Conservation (phyloP, 164 flowering plant genomes). For the Dillenia suffruticosa region DNA sequence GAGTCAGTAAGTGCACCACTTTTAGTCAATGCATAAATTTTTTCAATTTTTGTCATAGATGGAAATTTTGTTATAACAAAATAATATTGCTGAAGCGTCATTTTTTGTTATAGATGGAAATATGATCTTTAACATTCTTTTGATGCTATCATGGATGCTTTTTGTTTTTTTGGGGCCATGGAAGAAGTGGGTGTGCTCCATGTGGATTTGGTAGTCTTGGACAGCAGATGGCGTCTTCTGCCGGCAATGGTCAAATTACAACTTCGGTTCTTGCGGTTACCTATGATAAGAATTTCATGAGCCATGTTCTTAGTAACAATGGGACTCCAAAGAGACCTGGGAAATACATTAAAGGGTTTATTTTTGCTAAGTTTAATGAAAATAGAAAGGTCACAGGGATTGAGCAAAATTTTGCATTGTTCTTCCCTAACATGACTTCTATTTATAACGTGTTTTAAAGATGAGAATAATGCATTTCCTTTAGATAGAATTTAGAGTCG, state of each 20-base stretch:
- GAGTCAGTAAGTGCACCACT: slow-evolving; percentile 18
- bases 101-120: no score
- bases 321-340: slow-evolving; percentile 25
- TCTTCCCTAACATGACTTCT: slow-evolving; percentile 8
- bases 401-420: no score
- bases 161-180: no score
- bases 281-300: slow-evolving; percentile 18
- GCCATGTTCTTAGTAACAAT: neutral
- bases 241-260: slow-evolving; percentile 16
- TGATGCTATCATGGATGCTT: no score
- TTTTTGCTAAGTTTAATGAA: slow-evolving; percentile 26
- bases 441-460: slow-evolving; percentile 5
- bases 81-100: no score
- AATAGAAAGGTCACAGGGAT: slow-evolving; percentile 17
- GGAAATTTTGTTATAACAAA: no score
- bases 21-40: slow-evolving; percentile 25
- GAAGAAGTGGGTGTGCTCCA: no score
- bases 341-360: neutral
- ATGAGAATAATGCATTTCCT: no score
- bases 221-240: slow-evolving; percentile 36
- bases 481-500: no score
- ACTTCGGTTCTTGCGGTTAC: slow-evolving; percentile 15
- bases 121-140: no score
- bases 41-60: no score
- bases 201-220: no score